phyloP scores from a whole-genome alignment of 2,329 filamentous ascomycete genomes.

The Aspergillus sp. region DNA sequence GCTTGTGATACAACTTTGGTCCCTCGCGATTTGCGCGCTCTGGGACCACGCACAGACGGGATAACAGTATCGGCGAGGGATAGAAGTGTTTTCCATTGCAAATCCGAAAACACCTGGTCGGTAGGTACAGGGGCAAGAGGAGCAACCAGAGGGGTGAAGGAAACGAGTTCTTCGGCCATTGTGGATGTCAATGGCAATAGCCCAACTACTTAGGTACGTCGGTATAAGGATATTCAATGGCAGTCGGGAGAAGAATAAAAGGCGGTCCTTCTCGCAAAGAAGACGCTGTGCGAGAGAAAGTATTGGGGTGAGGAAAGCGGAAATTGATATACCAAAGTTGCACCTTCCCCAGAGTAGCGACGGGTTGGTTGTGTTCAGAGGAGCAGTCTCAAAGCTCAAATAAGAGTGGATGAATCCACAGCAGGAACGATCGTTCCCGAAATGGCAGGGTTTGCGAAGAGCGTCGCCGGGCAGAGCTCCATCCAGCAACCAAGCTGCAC shows the following conservation, averaged over 20 bases:
- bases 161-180: conserved; percentile 23
- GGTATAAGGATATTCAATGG: not conserved
- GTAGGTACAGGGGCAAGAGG: conserved; percentile 50
- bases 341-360: conserved; percentile 1
- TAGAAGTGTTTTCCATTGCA: conserved; percentile 60
- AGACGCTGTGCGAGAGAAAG: conserved; percentile 51
- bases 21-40: conserved; percentile 30
- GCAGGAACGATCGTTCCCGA: conserved; percentile 3
- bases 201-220: not conserved
- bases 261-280: conserved; percentile 22
- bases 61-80: conserved; percentile 59
- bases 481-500: not conserved
- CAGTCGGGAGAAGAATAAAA: not conserved
- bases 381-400: too few relatives aligned
- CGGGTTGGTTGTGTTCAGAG: too few relatives aligned
- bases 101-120: conserved; percentile 50
- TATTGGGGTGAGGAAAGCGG: not conserved
- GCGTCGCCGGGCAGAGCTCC: not conserved
- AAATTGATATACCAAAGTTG: not conserved
- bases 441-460: conserved; percentile 11
- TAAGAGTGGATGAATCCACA: not conserved
- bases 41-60: conserved; percentile 50
- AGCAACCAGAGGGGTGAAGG: conserved; percentile 37
- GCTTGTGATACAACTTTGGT: conserved; percentile 41
- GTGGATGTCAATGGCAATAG: not conserved